A percentile compares a stretch with the other conserved stretches of the same genome.
Evolutionary conservation across 2,329 filamentous ascomycete genomes (phyloP).

Genomic region (Epichloe hybrida): DNA sequence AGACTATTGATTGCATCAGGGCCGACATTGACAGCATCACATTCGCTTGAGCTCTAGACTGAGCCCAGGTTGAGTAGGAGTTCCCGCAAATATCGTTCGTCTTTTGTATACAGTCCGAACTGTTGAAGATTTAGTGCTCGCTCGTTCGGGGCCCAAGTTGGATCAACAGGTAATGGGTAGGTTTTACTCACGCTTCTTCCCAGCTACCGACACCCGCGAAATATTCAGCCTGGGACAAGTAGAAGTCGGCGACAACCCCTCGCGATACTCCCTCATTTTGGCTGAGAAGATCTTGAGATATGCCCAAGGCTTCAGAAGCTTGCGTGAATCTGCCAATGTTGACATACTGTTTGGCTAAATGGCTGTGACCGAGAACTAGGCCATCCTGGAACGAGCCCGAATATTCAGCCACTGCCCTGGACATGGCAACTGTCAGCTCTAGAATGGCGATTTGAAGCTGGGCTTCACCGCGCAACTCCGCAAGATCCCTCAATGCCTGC

Average conservation of each 20-base stretch:
- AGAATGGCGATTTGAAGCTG: constrained; percentile 31
- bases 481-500: constrained; percentile 36
- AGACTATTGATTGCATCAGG: constrained; percentile 51
- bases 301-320: constrained; percentile 40
- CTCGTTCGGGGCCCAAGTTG: background rate
- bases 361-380: constrained; percentile 31
- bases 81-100: constrained; percentile 24
- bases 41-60: constrained; percentile 20
- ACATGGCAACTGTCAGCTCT: constrained; percentile 30
- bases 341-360: constrained; percentile 39
- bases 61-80: constrained; percentile 19
- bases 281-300: constrained; percentile 37
- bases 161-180: background rate
- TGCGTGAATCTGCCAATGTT: constrained; percentile 37
- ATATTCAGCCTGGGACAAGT: constrained; percentile 65
- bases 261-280: constrained; percentile 23
- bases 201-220: constrained; percentile 52
- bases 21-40: constrained; percentile 17
- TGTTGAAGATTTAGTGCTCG: constrained; percentile 8
- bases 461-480: constrained; percentile 36
- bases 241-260: constrained; percentile 37
- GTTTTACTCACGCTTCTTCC: constrained; percentile 38
- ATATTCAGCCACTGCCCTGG: constrained; percentile 20
- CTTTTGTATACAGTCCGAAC: constrained; percentile 20
- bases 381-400: constrained; percentile 22